These are phyloP conservation scores for Candida xiaguanensis DNA, from an alignment of 805 yeast genomes.

Conservation along the genomic window DNA sequence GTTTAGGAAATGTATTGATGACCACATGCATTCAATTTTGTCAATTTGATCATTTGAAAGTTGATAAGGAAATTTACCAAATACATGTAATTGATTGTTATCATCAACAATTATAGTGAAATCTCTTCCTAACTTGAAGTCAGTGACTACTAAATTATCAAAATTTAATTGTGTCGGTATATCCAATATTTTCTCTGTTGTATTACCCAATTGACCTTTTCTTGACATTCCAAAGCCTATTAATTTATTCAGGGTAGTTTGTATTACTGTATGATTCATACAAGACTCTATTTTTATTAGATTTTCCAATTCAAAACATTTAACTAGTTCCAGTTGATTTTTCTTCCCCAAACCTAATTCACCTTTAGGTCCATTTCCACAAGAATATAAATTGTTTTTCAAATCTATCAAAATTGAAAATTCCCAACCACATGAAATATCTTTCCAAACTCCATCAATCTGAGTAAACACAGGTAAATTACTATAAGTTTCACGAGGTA, in stretches of 20 bases:
- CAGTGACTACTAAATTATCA: conserved; percentile 3
- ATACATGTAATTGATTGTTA: conserved; percentile 11
- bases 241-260: conserved; percentile 38
- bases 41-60: conserved; percentile 1
- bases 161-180: conserved; percentile 19
- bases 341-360: conserved; percentile 57
- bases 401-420: conserved; percentile 50
- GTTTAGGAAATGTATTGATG: conserved; percentile 56
- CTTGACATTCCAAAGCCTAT: conserved; percentile 70
- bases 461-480: conserved; percentile 14
- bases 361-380: conserved; percentile 70
- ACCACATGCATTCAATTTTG: conserved; percentile 61
- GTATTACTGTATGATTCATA: conserved; percentile 43
- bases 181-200: conserved; percentile 15
- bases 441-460: conserved; percentile 33
- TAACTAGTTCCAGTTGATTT: conserved; percentile 9
- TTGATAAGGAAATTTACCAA: conserved; percentile 15
- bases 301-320: conserved; percentile 4
- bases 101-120: conserved; percentile 41
- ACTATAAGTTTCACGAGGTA: no score
- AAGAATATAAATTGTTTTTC: conserved; percentile 39
- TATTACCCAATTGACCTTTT: conserved; percentile 49
- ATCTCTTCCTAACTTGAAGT: conserved; percentile 53
- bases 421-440: conserved; percentile 78
- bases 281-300: conserved; percentile 29